A percentile compares a stretch with the other conserved stretches of the same genome.
These are phyloP conservation scores for Trametes maxima DNA, from an alignment of 768 basidiomycete genomes.

Conservation along the genomic window DNA sequence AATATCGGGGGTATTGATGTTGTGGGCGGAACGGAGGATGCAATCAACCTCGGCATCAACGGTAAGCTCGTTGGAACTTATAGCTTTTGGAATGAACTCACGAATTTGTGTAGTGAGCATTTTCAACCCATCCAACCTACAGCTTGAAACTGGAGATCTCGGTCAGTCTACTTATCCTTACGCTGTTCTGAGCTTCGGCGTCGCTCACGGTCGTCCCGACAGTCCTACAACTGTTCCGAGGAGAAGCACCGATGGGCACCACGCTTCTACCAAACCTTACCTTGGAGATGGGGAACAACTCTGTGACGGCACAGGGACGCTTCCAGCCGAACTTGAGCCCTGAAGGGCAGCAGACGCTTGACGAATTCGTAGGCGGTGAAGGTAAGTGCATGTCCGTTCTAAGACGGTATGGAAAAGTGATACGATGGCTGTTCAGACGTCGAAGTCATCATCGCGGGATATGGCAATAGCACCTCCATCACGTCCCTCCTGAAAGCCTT, in stretches of 20 bases:
- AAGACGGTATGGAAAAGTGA: not conserved
- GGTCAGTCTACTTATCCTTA: conserved; percentile 43
- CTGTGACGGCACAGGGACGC: conserved; percentile 47
- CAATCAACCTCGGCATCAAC: conserved; percentile 59
- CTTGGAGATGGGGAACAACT: conserved; percentile 62
- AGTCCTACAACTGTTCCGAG: conserved; percentile 61
- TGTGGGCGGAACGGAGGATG: conserved; percentile 59
- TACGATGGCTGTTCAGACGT: conserved; percentile 45
- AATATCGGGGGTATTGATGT: conserved; percentile 66
- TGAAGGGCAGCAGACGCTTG: conserved; percentile 61
- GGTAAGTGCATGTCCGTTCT: conserved; percentile 36
- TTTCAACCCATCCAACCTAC: conserved; percentile 67
- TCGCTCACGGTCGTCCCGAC: not conserved
- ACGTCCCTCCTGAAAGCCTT: conserved; percentile 63
- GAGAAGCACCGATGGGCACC: conserved; percentile 57
- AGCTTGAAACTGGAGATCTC: conserved; percentile 62
- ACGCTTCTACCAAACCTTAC: conserved; percentile 61
- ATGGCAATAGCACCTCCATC: conserved; percentile 58
- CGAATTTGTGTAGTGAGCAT: conserved; percentile 50
- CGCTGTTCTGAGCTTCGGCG: not conserved
- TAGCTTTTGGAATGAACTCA: not conserved
- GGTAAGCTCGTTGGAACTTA: conserved; percentile 38
- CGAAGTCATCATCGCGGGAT: conserved; percentile 57
- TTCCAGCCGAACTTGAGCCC: conserved; percentile 65
- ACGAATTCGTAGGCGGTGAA: conserved; percentile 66